Evolutionary conservation across 495 filamentous ascomycete genomes (phyloP), one percentile per base, ranked within the genome.

Genomic region (Penicillium angulare): DNA sequence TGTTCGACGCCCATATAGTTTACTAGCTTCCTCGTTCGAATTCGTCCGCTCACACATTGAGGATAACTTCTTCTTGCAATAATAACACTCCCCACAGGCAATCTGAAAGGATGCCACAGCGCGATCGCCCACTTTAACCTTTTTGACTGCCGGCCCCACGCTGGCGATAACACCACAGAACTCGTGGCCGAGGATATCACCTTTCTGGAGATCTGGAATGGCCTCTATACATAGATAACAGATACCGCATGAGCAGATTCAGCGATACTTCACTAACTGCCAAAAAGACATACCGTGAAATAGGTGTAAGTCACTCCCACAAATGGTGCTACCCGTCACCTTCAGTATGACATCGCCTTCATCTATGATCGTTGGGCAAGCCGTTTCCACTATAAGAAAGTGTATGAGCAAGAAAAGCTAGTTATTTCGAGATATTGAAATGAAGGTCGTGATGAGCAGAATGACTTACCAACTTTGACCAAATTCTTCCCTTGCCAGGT

Each of bases 121-220:
- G 17, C 91, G 74, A 49, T 92, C 81, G 13, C 90, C 91, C n/a
- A 69, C 64, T 56, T 86, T 79, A 27, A 86, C 65, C 0, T 74
- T 78, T 43, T 69, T 84, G 3, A 86, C 80, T 0, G 53, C 78
- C 0, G 81, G 66, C 0, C 90, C 91, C 5, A 89, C 76, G 13
- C 78, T 72, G 26, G 92, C 88, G 7, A 95, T 84, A 16, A 89
- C 68, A 33, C 91, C 91, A 60, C 86, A 90, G 71, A 89, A 93
- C 56, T 96, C 91, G 64, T 96, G 90, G 38, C 91, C 91, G 0
- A 95, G 77, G 43, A 96, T 90, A 70, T 96, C 90, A 33, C 92
- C 90, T 55, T 88, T 86, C 53, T 86, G 71, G 31, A 95, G 54
- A 59, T 95, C 77, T 5, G 92, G 68, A 20, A 95, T 78, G 16